A percentile compares a stretch with the other conserved stretches of the same genome.
These are phyloP conservation scores for Xylogone sp. DNA, from an alignment of 2,329 filamentous ascomycete species.

Conservation along the genomic window DNA sequence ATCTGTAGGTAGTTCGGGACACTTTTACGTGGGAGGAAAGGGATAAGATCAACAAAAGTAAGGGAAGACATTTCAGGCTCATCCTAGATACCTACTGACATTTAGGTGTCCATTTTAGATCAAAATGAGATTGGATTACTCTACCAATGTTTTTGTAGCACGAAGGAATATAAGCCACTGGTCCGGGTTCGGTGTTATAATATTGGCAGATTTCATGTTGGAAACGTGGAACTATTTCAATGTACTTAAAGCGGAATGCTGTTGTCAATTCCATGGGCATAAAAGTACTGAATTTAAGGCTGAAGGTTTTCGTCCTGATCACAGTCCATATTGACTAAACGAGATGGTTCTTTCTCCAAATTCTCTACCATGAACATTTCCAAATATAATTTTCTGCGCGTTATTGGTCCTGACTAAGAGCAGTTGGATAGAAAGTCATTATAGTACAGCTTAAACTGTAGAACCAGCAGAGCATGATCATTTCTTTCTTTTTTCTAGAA, in stretches of 20 bases:
- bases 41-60: constrained; percentile 22
- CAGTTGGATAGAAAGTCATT: no score
- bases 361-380: no score
- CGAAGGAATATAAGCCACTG: not conserved
- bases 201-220: not conserved
- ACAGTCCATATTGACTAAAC: no score
- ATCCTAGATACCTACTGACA: not conserved
- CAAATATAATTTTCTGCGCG: no score
- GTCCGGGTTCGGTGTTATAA: not conserved
- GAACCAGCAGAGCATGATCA: not conserved
- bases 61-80: not conserved
- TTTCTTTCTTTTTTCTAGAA: not conserved
- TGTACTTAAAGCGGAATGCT: no score
- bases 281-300: no score
- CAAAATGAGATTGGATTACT: not conserved
- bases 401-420: no score
- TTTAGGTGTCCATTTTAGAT: not conserved
- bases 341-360: no score
- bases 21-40: constrained; percentile 24
- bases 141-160: not conserved
- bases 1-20: constrained; percentile 16
- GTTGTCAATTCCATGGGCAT: no score
- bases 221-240: no score
- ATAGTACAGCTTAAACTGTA: no score
- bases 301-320: no score